A percentile compares a stretch with the other conserved stretches of the same genome.
Evolutionary conservation across 2,329 filamentous ascomycete species (phyloP).

Genomic region (Arthrobotrys iridis): DNA sequence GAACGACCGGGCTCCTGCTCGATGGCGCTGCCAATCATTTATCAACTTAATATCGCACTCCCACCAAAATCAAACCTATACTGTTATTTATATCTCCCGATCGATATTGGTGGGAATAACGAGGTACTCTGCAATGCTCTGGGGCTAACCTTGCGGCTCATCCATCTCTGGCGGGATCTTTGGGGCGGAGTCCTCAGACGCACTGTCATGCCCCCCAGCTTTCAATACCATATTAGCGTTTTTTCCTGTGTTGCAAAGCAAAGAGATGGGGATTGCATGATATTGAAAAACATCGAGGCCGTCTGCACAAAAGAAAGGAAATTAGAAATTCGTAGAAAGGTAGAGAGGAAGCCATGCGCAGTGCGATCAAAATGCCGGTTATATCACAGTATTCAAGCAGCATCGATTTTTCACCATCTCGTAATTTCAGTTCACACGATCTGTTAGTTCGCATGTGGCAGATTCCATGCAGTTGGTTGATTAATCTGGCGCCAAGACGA

Average conservation of each 20-base stretch:
- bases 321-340: background rate
- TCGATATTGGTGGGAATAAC: constrained; percentile 15
- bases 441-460: constrained; percentile 2
- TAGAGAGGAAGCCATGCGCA: background rate
- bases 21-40: constrained; percentile 20
- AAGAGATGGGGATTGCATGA: no score
- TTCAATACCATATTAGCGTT: background rate
- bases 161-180: constrained; percentile 19
- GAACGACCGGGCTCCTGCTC: background rate
- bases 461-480: constrained; percentile 33
- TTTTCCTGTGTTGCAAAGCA: constrained; percentile 7
- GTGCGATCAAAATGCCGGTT: constrained; percentile 3
- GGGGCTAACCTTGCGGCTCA: constrained; percentile 22
- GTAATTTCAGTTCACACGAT: constrained; percentile 1
- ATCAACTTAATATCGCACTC: background rate
- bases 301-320: background rate
- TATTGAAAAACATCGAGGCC: no score
- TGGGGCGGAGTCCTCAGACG: constrained; percentile 29
- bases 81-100: constrained; percentile 35
- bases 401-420: background rate
- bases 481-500: constrained; percentile 25
- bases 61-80: constrained; percentile 8
- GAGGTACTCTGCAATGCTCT: background rate
- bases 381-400: background rate
- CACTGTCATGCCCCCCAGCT: constrained; percentile 20